These are phyloP conservation scores for Millerozyma acaciae DNA, from an alignment of 805 yeast genomes.

Conservation along the genomic window DNA sequence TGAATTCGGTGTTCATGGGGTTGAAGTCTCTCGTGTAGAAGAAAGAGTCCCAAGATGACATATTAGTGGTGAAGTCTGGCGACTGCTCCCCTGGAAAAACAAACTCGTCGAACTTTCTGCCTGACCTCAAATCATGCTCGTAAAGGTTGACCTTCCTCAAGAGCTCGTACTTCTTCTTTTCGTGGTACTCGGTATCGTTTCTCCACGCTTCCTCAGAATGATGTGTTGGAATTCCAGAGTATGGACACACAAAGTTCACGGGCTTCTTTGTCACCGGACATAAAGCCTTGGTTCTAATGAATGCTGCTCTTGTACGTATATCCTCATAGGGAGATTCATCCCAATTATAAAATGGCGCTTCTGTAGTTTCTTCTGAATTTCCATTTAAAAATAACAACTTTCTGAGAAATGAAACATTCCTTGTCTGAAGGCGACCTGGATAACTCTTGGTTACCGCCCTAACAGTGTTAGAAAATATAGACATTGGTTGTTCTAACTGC, in stretches of 20 bases:
- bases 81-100: constrained; percentile 84
- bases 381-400: constrained; percentile 32
- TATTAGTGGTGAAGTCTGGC: constrained; percentile 68
- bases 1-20: constrained; percentile 96
- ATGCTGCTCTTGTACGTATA: constrained; percentile 85
- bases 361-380: constrained; percentile 21
- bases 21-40: constrained; percentile 89
- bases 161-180: constrained; percentile 59
- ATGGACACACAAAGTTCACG: constrained; percentile 84
- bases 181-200: constrained; percentile 69
- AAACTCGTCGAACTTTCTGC: constrained; percentile 92
- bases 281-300: constrained; percentile 77
- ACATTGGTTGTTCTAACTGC: constrained; percentile 1
- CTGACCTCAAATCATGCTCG: constrained; percentile 93
- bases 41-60: constrained; percentile 86
- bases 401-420: constrained; percentile 36
- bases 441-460: constrained; percentile 3
- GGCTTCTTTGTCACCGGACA: constrained; percentile 87
- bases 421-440: constrained; percentile 6
- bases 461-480: too few relatives aligned
- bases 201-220: constrained; percentile 89
- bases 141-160: constrained; percentile 85
- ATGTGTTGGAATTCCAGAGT: constrained; percentile 95
- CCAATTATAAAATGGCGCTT: constrained; percentile 58
- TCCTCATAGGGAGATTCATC: constrained; percentile 89